Percentiles rank a stretch among this genome's conserved stretches.
Conservation (phyloP, 2,329 filamentous ascomycete genomes). For the Davidsoniella eucalypti region DNA sequence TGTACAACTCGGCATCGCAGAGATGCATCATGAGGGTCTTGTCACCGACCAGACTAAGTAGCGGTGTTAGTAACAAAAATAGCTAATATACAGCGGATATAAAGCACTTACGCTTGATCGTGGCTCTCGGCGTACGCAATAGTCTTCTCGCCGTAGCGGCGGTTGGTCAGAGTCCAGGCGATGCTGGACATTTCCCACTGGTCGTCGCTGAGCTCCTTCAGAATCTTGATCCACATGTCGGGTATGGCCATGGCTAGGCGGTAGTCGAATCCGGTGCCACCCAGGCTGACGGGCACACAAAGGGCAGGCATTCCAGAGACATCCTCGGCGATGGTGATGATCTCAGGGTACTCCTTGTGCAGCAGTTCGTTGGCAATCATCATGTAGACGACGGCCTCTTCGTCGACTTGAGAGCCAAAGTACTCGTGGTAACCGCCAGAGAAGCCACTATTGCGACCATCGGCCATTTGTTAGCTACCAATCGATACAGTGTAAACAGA, state of each 20-base stretch:
- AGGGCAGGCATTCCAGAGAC: conserved; percentile 98
- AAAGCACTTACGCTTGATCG: conserved; percentile 70
- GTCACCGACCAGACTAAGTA: conserved; percentile 69
- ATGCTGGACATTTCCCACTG: conserved; percentile 84
- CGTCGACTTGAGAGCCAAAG: conserved; percentile 75
- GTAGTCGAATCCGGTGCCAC: conserved; percentile 94
- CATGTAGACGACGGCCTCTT: conserved; percentile 85
- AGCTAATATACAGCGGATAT: conserved; percentile 14
- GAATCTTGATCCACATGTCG: conserved; percentile 97
- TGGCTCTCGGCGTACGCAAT: conserved; percentile 97
- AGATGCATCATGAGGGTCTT: conserved; percentile 97
- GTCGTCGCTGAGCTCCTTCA: conserved; percentile 83
- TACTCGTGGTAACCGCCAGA: conserved; percentile 98
- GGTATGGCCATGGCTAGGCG: conserved; percentile 93
- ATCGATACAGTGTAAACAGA: background rate
- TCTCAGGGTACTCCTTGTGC: conserved; percentile 71
- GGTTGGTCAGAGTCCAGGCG: conserved; percentile 76
- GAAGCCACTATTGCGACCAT: conserved; percentile 49
- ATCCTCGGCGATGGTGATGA: conserved; percentile 88
- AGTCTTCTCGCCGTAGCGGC: conserved; percentile 90
- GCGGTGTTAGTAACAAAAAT: conserved; percentile 7
- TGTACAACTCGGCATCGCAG: conserved; percentile 93
- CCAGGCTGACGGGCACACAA: conserved; percentile 68
- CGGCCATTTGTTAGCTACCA: conserved; percentile 12
- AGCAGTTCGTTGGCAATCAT: conserved; percentile 96